Base-by-base conservation (phyloP, 805 yeast genomes). In the Nakazawaea pomicola region DNA sequence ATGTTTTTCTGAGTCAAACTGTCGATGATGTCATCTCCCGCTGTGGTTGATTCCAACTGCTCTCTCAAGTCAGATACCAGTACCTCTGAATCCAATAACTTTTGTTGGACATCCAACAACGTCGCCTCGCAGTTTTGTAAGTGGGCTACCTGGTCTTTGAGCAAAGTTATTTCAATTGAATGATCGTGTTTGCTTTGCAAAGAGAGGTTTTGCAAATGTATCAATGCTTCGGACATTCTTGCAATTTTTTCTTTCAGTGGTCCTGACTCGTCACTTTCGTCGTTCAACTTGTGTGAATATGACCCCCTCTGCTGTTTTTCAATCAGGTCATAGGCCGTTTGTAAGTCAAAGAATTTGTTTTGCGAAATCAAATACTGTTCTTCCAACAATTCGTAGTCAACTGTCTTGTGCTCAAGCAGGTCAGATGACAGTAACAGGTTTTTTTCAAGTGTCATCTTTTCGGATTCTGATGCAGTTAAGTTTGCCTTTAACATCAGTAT, bases 381-480 rank as follows among this genome's bases (percentile, higher is more conserved):
- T 5, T 55, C 56, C 4, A 70, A 46, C 27, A 61, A 61, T 25
- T 68, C 78, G 33, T 69, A 66, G 32, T 80, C 84, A 0, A 74
- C 64, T 0, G 61, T 49, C 10, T 55, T 37, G 11, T 48, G 49
- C 41, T 63, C 70, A n/a, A 60, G 38, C 5, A 52, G 56, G 40
- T 53, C 66, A 21, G 60, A 62, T 12, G 50, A 18, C 18, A 43
- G 18, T 0, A 31, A 21, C 6, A 51, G 20, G 3, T 30, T 33
- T 0, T 52, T 47, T 3, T 51, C 39, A 19, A 71, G 48, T 4
- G 48, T 51, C 2, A 53, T 53, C 41, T 67, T 66, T 29, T 63
- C 56, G 10, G 32, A 25, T 27, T 59, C 54, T 9, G 72, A 41
- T 3, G 39, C 31, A 4, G 43, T 40, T 4, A 67, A 20, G 10